These are phyloP conservation scores for Parathielavia hyrcaniae DNA, from an alignment of 495 filamentous ascomycete genomes.

Conservation along the genomic window DNA sequence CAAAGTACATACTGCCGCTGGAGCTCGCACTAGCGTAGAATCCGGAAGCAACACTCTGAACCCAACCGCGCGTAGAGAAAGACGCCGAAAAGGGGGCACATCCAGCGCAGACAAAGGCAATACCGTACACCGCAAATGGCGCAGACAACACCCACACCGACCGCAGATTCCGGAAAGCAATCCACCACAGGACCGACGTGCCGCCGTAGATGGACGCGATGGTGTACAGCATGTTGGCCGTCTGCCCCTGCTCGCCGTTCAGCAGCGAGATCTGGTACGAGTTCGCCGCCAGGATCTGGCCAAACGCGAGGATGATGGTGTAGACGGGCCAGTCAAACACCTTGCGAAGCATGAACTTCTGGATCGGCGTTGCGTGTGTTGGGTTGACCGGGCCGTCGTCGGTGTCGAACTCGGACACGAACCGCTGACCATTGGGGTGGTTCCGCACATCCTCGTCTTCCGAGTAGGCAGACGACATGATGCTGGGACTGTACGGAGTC, in stretches of 20 bases:
- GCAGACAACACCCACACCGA: constrained; percentile 43
- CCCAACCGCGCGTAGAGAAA: constrained; percentile 15
- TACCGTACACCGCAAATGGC: constrained; percentile 53
- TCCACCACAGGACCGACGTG: constrained; percentile 51
- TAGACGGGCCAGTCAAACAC: constrained; percentile 64
- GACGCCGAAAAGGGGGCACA: constrained; percentile 48
- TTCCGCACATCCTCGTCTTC: constrained; percentile 4
- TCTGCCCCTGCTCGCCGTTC: constrained; percentile 53
- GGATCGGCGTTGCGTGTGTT: constrained; percentile 7
- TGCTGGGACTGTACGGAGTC: constrained; percentile 16
- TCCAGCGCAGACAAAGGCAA: constrained; percentile 57
- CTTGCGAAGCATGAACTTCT: constrained; percentile 20
- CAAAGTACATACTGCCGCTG: constrained; percentile 57
- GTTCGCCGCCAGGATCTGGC: constrained; percentile 62
- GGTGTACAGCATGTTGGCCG: constrained; percentile 53
- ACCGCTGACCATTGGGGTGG: background rate
- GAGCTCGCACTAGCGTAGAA: constrained; percentile 55
- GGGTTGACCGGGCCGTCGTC: constrained; percentile 1
- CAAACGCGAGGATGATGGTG: constrained; percentile 60
- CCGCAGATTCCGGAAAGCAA: constrained; percentile 22
- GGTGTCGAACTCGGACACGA: constrained; percentile 10
- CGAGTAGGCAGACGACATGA: constrained; percentile 15
- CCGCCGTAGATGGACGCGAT: constrained; percentile 55
- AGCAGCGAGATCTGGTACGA: constrained; percentile 64
- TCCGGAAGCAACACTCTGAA: constrained; percentile 52